phyloP scores from a whole-genome alignment of 352 stramenopile species.

The Thalassiosira livingstoniorum region DNA sequence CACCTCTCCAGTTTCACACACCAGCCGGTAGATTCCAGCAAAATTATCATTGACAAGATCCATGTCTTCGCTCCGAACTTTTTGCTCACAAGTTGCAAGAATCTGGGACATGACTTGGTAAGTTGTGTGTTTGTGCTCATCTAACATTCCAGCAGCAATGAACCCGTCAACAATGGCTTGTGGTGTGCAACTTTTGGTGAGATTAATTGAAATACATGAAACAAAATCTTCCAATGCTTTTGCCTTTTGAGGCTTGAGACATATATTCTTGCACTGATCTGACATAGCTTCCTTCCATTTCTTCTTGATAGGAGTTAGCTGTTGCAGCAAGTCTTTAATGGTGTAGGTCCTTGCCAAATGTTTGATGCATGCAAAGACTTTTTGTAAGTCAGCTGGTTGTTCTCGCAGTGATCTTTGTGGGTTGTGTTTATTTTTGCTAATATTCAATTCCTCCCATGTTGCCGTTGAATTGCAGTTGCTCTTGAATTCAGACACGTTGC shows the following conservation, averaged over 20 bases:
- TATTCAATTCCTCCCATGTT: slow-evolving; percentile 37
- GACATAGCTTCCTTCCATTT: too few species aligned
- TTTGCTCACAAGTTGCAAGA: slow-evolving; percentile 5
- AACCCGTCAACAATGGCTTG: slow-evolving; percentile 33
- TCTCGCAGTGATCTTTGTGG: slow-evolving; percentile 20
- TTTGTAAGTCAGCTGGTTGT: slow-evolving; percentile 24
- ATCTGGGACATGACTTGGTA: slow-evolving; percentile 30
- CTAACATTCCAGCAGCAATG: slow-evolving; percentile 18
- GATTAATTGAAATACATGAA: neutral
- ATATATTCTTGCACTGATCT: slow-evolving; percentile 12
- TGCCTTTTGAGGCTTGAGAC: slow-evolving; percentile 11
- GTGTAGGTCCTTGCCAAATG: slow-evolving; percentile 4
- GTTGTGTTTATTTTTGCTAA: slow-evolving; percentile 35
- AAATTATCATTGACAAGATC: neutral
- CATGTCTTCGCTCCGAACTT: neutral
- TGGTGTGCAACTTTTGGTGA: slow-evolving; percentile 6
- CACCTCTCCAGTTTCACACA: neutral
- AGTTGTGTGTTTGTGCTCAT: slow-evolving; percentile 1
- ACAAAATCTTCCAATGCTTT: slow-evolving; percentile 25
- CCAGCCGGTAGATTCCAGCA: neutral
- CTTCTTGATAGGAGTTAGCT: too few species aligned
- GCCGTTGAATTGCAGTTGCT: slow-evolving; percentile 51
- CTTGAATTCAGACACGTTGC: slow-evolving; percentile 13
- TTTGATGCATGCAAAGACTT: slow-evolving; percentile 8
- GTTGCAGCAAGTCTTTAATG: neutral